These are phyloP conservation scores for Zygoascus ofunaensis DNA, from an alignment of 805 yeast species.

Conservation along the genomic window DNA sequence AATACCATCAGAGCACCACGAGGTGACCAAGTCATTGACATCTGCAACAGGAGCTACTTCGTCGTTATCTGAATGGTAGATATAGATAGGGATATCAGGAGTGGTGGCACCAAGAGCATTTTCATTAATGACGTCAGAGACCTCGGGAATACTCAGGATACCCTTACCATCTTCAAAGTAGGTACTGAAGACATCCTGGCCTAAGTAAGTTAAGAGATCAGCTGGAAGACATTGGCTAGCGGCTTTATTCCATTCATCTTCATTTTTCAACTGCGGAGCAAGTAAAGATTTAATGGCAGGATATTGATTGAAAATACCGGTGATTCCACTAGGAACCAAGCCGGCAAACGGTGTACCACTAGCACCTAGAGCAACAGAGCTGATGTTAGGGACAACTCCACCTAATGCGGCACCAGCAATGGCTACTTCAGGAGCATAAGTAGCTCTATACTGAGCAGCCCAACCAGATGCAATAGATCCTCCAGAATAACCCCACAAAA, in stretches of 20 bases:
- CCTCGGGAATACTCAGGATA: constrained; percentile 10
- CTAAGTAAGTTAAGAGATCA: constrained; percentile 10
- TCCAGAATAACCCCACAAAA: constrained; percentile 22
- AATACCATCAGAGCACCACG: constrained; percentile 10
- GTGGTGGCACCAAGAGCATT: constrained; percentile 21
- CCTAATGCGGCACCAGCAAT: constrained; percentile 21
- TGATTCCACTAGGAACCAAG: constrained; percentile 18
- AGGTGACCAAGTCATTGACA: not conserved
- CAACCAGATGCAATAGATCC: constrained; percentile 22
- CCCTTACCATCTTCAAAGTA: constrained; percentile 15
- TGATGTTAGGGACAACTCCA: constrained; percentile 17
- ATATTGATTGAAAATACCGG: constrained; percentile 22
- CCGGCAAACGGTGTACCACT: constrained; percentile 20
- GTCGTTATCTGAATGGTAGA: constrained; percentile 1
- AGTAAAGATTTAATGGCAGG: constrained; percentile 8
- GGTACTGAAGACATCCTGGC: constrained; percentile 16
- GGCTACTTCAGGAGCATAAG: constrained; percentile 23
- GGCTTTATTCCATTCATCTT: constrained; percentile 2
- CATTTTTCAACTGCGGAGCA: not conserved
- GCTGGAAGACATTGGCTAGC: constrained; percentile 12
- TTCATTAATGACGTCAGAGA: constrained; percentile 12
- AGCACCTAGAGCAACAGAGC: constrained; percentile 8
- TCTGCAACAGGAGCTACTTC: constrained; percentile 2
- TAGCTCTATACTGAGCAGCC: constrained; percentile 20
- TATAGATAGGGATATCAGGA: constrained; percentile 14